Evolutionary conservation across 352 stramenopile species (phyloP).

Genomic region (Ochromonadaceae sp.): DNA sequence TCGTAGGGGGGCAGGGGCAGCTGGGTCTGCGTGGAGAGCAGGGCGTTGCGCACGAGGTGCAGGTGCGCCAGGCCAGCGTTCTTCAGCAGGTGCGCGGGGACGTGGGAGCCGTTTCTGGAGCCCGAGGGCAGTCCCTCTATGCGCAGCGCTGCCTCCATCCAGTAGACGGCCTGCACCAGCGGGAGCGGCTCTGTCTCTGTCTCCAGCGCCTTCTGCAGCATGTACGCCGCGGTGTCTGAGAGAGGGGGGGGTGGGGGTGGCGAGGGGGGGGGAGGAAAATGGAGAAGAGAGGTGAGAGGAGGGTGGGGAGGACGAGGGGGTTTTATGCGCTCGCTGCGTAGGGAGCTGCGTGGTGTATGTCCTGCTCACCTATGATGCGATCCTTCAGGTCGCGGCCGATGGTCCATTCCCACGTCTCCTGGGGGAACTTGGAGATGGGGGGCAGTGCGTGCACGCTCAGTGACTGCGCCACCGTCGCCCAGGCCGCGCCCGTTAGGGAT

Average conservation of each 20-base stretch:
- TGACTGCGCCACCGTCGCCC: conserved; percentile 4
- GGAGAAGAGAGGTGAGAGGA: conserved; percentile 42
- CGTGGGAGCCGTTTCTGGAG: conserved; percentile 49
- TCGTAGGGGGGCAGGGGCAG: not conserved
- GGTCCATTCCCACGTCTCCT: conserved; percentile 79
- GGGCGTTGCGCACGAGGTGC: conserved; percentile 52
- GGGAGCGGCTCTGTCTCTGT: conserved; percentile 41
- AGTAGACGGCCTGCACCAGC: conserved; percentile 49
- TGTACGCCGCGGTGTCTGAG: conserved; percentile 51
- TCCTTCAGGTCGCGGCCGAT: conserved; percentile 43
- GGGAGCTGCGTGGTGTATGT: not conserved
- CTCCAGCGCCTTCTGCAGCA: conserved; percentile 61
- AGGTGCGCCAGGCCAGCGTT: conserved; percentile 82
- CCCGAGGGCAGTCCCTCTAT: too few relatives aligned
- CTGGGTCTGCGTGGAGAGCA: not conserved
- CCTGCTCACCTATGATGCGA: conserved; percentile 3
- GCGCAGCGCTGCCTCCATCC: conserved; percentile 42
- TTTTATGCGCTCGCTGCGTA: conserved; percentile 30
- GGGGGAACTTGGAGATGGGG: conserved; percentile 45
- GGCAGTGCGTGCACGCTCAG: conserved; percentile 27
- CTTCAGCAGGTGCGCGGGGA: conserved; percentile 56
- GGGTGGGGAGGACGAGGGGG: conserved; percentile 52
- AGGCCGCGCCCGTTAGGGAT: not conserved
- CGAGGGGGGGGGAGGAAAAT: conserved; percentile 45
- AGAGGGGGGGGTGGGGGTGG: conserved; percentile 51